These are phyloP conservation scores for Forsythia viridissima DNA, from an alignment of 257 asterid species.

Conservation along the genomic window DNA sequence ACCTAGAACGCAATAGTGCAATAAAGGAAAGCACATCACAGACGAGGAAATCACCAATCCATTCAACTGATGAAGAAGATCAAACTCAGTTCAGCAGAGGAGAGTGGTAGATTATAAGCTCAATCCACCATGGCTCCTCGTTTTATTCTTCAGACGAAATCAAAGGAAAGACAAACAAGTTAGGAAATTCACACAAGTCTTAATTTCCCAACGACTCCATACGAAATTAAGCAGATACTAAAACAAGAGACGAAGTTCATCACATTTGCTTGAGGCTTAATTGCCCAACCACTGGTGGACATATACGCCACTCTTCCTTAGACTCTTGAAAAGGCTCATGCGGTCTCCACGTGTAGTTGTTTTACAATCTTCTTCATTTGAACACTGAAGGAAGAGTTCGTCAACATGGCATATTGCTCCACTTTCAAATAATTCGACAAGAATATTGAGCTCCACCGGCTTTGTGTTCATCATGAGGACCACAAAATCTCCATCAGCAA, in stretches of 20 bases:
- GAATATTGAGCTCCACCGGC: slow-evolving; percentile 55
- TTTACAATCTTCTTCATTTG: slow-evolving; percentile 39
- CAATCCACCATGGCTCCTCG: slow-evolving; percentile 29
- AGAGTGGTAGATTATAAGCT: slow-evolving; percentile 15
- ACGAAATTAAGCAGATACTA: background rate
- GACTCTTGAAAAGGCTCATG: slow-evolving; percentile 44
- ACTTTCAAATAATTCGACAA: slow-evolving; percentile 53
- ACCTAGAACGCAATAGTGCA: too few relatives aligned
- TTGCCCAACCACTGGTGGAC: slow-evolving; percentile 73
- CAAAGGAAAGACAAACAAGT: slow-evolving; percentile 12
- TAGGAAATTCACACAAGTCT: background rate
- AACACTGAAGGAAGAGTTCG: slow-evolving; percentile 71
- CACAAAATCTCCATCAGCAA: slow-evolving; percentile 63
- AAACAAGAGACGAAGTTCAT: slow-evolving; percentile 1
- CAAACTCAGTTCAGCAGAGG: slow-evolving; percentile 13
- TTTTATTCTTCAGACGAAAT: slow-evolving; percentile 28
- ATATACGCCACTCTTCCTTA: slow-evolving; percentile 73
- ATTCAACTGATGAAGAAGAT: slow-evolving; percentile 18
- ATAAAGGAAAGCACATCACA: background rate
- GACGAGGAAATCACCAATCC: slow-evolving; percentile 19
- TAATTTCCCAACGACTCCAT: background rate
- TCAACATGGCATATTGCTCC: slow-evolving; percentile 74
- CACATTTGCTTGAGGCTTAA: slow-evolving; percentile 26
- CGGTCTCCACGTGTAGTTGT: slow-evolving; percentile 46
- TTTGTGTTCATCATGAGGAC: slow-evolving; percentile 72